These are phyloP conservation scores for Metschnikowia vanudenii DNA, from an alignment of 805 yeast genomes.

Conservation along the genomic window DNA sequence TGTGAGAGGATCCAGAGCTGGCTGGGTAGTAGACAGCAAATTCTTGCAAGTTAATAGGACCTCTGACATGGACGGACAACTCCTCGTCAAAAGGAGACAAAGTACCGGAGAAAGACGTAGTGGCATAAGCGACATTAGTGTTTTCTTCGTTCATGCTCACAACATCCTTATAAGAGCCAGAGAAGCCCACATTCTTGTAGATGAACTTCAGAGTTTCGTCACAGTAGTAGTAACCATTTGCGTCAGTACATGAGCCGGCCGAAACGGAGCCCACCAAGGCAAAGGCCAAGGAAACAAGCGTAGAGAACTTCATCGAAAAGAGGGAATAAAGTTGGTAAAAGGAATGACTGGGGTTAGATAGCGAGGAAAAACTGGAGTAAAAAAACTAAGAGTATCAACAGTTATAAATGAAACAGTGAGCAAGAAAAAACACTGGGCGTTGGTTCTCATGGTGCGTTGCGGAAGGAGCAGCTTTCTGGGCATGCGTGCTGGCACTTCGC, in stretches of 20 bases:
- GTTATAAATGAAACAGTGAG: not conserved
- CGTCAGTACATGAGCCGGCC: slow-evolving; percentile 45
- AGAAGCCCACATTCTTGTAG: slow-evolving; percentile 74
- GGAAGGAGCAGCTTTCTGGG: not conserved
- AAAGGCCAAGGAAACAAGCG: slow-evolving; percentile 19
- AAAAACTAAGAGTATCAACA: not conserved
- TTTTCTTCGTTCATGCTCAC: slow-evolving; percentile 69
- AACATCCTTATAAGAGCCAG: slow-evolving; percentile 81
- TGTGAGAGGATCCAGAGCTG: slow-evolving; percentile 37
- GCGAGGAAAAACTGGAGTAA: slow-evolving; percentile 3
- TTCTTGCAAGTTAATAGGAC: slow-evolving; percentile 75
- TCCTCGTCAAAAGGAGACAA: slow-evolving; percentile 84
- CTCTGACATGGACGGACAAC: slow-evolving; percentile 85
- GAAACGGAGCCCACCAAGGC: slow-evolving; percentile 17
- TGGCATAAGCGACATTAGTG: slow-evolving; percentile 66
- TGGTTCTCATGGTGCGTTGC: not conserved
- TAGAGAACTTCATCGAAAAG: slow-evolving; percentile 20
- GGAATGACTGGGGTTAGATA: slow-evolving; percentile 14
- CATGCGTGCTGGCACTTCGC: not conserved
- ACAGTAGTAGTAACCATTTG: slow-evolving; percentile 84
- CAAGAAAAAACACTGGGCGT: slow-evolving; percentile 5
- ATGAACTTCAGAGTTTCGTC: slow-evolving; percentile 61
- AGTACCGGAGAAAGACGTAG: slow-evolving; percentile 62
- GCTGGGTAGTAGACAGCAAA: slow-evolving; percentile 87
- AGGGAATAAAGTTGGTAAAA: slow-evolving; percentile 16